Evolutionary conservation across 768 basidiomycete species (phyloP), one percentile per base, ranked within the genome.

Genomic region (Termitomyces sp.): DNA sequence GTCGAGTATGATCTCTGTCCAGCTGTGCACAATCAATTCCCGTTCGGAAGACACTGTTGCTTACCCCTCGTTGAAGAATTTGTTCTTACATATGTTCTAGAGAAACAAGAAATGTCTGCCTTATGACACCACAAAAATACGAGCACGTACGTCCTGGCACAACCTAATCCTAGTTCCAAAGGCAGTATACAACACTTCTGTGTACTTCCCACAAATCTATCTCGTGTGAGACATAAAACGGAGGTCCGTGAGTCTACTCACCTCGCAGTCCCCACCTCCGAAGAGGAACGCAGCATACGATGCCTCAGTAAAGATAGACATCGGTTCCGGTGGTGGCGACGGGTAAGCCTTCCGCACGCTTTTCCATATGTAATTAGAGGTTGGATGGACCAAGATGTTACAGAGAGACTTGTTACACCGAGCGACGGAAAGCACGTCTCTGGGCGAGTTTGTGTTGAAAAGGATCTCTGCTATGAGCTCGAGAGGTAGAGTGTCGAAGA

Each of bases 381-480:
- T 63, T 22, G 77, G 76, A 47, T 70, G 67, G 1, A 79, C 71
- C 3, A 90, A 75, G 0, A 79, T 77, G 3, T 63, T 64, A 63
- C 81, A 80, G 10, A 88, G 73, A 59, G 71, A 75, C 58, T 81
- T 83, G 74, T 75, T 84, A 40, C 79, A 79, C 7, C 85, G 79
- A 11, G 86, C 76, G 5, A 88, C 70, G 2, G 86, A 76, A 38
- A 89, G 75, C 13, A 88, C 71, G 58, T 84, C 82, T 50, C 74
- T 73, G 1, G 85, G 77, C 0, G 84, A 86, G 5, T 68, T 59
- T 0, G 80, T 80, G 51, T 72, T 70, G 7, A 81, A 67, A 20
- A 89, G 76, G 49, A 89, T 78, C 63, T 87, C 86, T 3, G 82
- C 80, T 6, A 88, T 66, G 14, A 90, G 72, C 63, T 90, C 88